These are phyloP conservation scores for Monilinia laxa DNA, from an alignment of 2,329 filamentous ascomycete genomes.

Conservation along the genomic window DNA sequence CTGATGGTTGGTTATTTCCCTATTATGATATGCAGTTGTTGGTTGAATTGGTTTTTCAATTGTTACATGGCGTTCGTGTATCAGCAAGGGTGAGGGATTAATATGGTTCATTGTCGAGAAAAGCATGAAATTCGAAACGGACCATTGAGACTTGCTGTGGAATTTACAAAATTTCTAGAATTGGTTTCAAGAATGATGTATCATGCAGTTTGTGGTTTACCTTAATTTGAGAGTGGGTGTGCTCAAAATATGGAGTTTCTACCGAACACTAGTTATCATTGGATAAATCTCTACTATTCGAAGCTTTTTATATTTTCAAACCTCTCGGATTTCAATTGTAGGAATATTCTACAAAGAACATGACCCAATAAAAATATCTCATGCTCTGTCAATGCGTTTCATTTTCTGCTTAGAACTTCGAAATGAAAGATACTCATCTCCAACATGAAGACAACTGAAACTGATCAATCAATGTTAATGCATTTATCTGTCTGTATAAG, in stretches of 20 bases:
- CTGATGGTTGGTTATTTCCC: background rate
- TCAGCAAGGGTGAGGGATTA: rapidly evolving
- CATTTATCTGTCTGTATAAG: too few relatives aligned
- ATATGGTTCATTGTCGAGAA: background rate
- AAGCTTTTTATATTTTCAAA: too few relatives aligned
- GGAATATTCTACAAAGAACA: background rate
- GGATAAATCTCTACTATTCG: background rate
- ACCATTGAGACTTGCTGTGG: too few relatives aligned
- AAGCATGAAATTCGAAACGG: background rate
- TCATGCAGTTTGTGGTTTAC: rapidly evolving
- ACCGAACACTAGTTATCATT: background rate
- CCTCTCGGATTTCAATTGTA: too few relatives aligned
- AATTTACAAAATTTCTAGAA: background rate
- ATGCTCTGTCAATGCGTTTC: background rate
- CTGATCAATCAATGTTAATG: background rate
- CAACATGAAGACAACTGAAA: background rate
- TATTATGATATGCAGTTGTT: background rate
- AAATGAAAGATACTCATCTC: background rate
- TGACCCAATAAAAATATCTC: background rate
- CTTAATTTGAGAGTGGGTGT: too few relatives aligned
- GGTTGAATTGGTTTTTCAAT: too few relatives aligned
- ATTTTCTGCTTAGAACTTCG: background rate
- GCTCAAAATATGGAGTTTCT: too few relatives aligned
- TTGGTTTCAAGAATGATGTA: background rate
- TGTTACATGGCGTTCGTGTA: rapidly evolving